A percentile compares a stretch with the other conserved stretches of the same genome.
Evolutionary conservation across 2,329 filamentous ascomycete species (phyloP).

Genomic region (Ophiosphaerella herpotricha): DNA sequence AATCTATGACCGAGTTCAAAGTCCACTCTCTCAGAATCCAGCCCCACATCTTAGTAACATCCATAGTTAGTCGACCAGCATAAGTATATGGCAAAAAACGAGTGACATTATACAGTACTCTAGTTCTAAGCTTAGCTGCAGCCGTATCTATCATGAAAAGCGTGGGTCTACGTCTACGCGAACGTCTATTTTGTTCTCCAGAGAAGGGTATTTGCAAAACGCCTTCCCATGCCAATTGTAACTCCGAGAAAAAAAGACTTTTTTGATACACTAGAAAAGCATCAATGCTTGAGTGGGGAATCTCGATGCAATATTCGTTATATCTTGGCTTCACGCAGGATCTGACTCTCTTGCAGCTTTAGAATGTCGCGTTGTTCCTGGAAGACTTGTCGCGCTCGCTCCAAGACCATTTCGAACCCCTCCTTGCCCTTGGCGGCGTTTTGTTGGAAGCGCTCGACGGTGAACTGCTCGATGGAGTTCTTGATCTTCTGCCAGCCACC

Average conservation of each 20-base stretch:
- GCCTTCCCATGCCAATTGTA: conserved; percentile 2
- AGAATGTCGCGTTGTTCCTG: conserved; percentile 79
- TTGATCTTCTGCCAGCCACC: conserved; percentile 97
- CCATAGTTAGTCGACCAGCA: too few species aligned
- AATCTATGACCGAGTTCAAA: too few species aligned
- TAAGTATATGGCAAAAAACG: neutral
- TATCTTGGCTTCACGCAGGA: conserved; percentile 38
- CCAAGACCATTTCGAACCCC: conserved; percentile 92
- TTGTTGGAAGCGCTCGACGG: conserved; percentile 85
- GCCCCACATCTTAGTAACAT: too few species aligned
- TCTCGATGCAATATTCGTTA: conserved; percentile 7
- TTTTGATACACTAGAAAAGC: neutral
- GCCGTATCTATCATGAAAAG: conserved; percentile 7
- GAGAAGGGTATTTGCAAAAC: conserved; percentile 4
- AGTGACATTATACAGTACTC: conserved; percentile 9
- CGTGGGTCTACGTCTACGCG: conserved; percentile 1
- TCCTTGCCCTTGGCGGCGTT: conserved; percentile 90
- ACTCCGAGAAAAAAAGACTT: conserved; percentile 5
- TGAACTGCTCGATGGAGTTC: conserved; percentile 92
- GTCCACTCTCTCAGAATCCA: too few species aligned
- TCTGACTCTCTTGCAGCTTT: conserved; percentile 43
- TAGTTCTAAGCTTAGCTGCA: neutral
- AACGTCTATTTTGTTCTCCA: neutral
- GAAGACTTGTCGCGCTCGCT: conserved; percentile 90
- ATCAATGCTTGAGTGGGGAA: neutral